Percentiles rank a stretch among this genome's conserved stretches.
phyloP scores from a whole-genome alignment of 2,329 filamentous ascomycete genomes.

The Graphium sp. region DNA sequence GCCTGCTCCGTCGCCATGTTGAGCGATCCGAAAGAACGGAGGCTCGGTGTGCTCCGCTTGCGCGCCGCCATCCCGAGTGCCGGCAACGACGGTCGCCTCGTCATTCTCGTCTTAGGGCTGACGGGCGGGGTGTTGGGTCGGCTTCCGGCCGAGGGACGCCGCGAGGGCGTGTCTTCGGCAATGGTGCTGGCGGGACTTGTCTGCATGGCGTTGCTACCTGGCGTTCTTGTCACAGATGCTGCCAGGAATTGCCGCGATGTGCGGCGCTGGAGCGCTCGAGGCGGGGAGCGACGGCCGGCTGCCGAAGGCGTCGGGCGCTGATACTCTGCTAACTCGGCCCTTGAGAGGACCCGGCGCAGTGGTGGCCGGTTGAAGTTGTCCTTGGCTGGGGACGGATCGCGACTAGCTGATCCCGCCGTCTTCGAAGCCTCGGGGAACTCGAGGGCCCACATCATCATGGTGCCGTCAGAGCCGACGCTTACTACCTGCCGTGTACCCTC shows the following conservation, averaged over 20 bases:
- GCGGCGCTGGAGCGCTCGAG: conserved; percentile 33
- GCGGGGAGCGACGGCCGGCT: conserved; percentile 35
- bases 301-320: conserved; percentile 27
- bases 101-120: conserved; percentile 29
- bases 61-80: conserved; percentile 24
- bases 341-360: conserved; percentile 71
- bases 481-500: conserved; percentile 43
- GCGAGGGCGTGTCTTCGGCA: conserved; percentile 27
- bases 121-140: conserved; percentile 28
- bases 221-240: conserved; percentile 14
- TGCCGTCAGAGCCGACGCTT: conserved; percentile 64
- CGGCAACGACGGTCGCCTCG: conserved; percentile 36
- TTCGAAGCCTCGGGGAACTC: conserved; percentile 26
- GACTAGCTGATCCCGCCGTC: conserved; percentile 20
- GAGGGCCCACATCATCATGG: conserved; percentile 64
- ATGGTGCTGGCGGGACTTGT: conserved; percentile 22
- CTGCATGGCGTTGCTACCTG: conserved; percentile 19
- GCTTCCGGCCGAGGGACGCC: conserved; percentile 25
- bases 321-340: conserved; percentile 73
- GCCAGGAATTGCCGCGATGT: conserved; percentile 23
- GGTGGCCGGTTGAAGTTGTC: conserved; percentile 49
- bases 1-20: conserved; percentile 49
- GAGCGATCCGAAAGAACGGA: conserved; percentile 35
- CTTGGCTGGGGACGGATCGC: conserved; percentile 38
- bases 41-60: conserved; percentile 30